phyloP scores from a whole-genome alignment of 2,329 filamentous ascomycete genomes.

The Torrubiellomyces zombiae region DNA sequence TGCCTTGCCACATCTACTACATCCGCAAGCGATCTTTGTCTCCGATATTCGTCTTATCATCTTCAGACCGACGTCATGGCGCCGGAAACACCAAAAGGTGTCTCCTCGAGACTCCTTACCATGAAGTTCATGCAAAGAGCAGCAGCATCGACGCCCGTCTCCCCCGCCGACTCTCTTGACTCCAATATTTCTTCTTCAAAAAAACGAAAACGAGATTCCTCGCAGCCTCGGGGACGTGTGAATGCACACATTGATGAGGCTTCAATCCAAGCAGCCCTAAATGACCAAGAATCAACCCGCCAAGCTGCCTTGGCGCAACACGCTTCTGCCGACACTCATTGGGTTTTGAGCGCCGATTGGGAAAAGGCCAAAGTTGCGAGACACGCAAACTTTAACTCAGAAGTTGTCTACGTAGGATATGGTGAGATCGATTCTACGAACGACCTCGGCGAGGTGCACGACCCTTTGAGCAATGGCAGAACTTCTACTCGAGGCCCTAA shows the following conservation, averaged over 20 bases:
- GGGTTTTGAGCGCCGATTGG: conserved; percentile 45
- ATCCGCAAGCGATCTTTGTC: too few relatives aligned
- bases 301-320: conserved; percentile 44
- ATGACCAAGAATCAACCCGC: conserved; percentile 49
- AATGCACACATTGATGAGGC: conserved; percentile 33
- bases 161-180: conserved; percentile 25
- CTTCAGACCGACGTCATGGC: conserved; percentile 20
- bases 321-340: conserved; percentile 54
- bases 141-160: conserved; percentile 44
- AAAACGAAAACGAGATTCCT: conserved; percentile 36
- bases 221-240: conserved; percentile 19
- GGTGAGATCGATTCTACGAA: conserved; percentile 29
- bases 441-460: too few relatives aligned
- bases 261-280: conserved; percentile 45
- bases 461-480: too few relatives aligned
- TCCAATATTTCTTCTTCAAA: conserved; percentile 40
- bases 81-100: conserved; percentile 41
- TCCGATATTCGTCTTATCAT: too few relatives aligned
- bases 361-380: conserved; percentile 10
- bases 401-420: conserved; percentile 43
- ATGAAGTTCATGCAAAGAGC: conserved; percentile 98
- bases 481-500: too few relatives aligned
- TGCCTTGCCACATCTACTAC: too few relatives aligned
- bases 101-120: conserved; percentile 76
- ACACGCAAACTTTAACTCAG: conserved; percentile 23